A percentile compares a stretch with the other conserved stretches of the same genome.
Evolutionary conservation across 345 rosid genomes (phyloP).

Genomic region (Corchorus olitorius): DNA sequence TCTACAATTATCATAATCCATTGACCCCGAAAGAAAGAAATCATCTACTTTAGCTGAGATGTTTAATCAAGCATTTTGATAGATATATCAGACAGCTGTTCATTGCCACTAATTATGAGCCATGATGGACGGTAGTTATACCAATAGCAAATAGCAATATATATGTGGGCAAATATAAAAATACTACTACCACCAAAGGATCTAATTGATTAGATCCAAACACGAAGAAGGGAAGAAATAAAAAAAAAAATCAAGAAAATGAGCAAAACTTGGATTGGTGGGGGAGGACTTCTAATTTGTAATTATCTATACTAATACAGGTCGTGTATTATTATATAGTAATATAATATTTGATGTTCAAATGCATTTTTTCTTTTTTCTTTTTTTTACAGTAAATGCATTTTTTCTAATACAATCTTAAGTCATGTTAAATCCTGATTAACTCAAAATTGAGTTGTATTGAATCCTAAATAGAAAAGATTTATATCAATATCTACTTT

Average conservation of each 20-base stretch:
- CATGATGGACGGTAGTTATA: constrained; percentile 31
- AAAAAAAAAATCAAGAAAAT: not conserved
- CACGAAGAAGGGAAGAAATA: not conserved
- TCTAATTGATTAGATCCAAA: not conserved
- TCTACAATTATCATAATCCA: not conserved
- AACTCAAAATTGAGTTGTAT: no score
- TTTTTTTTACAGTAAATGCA: no score
- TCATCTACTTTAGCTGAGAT: not conserved
- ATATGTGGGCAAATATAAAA: not conserved
- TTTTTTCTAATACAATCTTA: no score
- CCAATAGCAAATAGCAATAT: constrained; percentile 2
- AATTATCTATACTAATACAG: not conserved
- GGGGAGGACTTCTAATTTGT: not conserved
- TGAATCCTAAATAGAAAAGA: no score
- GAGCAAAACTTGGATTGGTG: not conserved
- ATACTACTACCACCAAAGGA: not conserved
- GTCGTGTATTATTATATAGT: not conserved
- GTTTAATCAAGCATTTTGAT: not conserved
- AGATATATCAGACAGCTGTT: constrained; percentile 10
- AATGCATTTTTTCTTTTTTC: no score
- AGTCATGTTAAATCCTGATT: no score
- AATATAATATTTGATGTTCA: not conserved
- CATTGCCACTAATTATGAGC: constrained; percentile 22
- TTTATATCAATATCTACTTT: no score
- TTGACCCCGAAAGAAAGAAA: not conserved